A percentile compares a stretch with the other conserved stretches of the same genome.
phyloP scores from a whole-genome alignment of 345 rosid genomes.

The Cardamine resedifolia region DNA sequence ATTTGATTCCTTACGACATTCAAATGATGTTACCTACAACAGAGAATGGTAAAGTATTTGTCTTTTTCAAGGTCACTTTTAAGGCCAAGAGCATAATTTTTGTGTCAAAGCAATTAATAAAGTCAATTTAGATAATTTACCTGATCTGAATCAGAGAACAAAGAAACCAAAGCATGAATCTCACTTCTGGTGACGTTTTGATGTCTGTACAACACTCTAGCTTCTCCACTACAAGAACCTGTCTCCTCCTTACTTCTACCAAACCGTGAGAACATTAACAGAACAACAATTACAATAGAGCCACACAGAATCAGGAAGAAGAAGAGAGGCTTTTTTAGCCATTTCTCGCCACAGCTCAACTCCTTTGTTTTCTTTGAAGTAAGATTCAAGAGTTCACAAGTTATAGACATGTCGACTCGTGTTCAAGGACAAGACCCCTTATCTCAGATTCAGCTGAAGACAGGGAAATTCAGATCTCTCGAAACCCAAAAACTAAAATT shows the following conservation, averaged over 20 bases:
- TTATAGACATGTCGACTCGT: constrained; percentile 53
- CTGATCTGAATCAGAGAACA: constrained; percentile 69
- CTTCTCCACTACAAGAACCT: constrained; percentile 48
- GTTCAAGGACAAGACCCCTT: constrained; percentile 21
- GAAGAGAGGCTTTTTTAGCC: constrained; percentile 47
- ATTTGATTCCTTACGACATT: constrained; percentile 23
- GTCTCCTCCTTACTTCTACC: constrained; percentile 29
- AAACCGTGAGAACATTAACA: constrained; percentile 44
- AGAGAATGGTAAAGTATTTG: neutral
- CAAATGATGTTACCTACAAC: constrained; percentile 22
- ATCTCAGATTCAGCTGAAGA: constrained; percentile 33
- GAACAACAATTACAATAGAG: constrained; percentile 37
- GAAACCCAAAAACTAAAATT: constrained; percentile 6
- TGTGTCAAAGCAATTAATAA: neutral
- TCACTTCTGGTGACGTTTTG: constrained; percentile 66
- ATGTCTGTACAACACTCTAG: constrained; percentile 48
- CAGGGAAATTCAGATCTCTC: constrained; percentile 26
- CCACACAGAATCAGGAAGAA: constrained; percentile 45
- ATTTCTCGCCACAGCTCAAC: constrained; percentile 36
- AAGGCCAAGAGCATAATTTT: neutral
- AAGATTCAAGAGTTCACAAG: constrained; percentile 48
- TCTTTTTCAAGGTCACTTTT: neutral
- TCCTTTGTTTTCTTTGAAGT: constrained; percentile 52
- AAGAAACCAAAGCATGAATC: constrained; percentile 59
- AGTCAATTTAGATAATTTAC: constrained; percentile 31